Evolutionary conservation across 1,284 basidiomycete species (phyloP), one percentile per base, ranked within the genome.

Genomic region (Moesziomyces globuligerus): DNA sequence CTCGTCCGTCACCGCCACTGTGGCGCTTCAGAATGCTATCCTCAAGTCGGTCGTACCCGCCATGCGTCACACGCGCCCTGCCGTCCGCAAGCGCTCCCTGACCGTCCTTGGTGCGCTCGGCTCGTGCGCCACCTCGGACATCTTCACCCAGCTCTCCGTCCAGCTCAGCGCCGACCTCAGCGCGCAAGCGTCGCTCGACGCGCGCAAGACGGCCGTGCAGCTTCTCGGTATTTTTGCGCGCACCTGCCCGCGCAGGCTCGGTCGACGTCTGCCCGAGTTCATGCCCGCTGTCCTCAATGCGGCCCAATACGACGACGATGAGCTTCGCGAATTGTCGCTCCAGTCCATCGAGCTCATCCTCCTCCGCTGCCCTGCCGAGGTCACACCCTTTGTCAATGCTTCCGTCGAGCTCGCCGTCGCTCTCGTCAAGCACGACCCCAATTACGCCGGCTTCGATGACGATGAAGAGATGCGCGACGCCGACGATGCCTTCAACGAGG

Each of bases 371-470:
- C 92, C 93, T 0, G 85, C 87, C 2, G 93, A 95, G 76, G 87
- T 91, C 21, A 88, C 90, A 0, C 86, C 90, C 0, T 92, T 90
- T 79, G 83, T 97, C 39, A 84, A 84, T 36, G 83, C 86, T 8
- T 89, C 94, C 66, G 86, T 91, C 15, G 87, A 90, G 54, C 85
- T 87, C 13, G 91, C 90, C 3, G 87, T 87, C 32, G 87, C 89
- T 67, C 90, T 89, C 69, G 90, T 98, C 85, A 94, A 93, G 83
- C 91, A 94, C 82, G 95, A 99, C 81, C 95, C 96, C 90, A 98
- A 97, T 78, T 96, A 95, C 76, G 91, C 86, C 15, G 85, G 91
- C n/a, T 90, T 87, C 36, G 90, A 90, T 46, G 92, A 92, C 48
- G 91, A 92, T 66, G 89, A 90, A 60, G 90, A 81, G 40, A 83